Base-by-base conservation (phyloP, 2,329 filamentous ascomycete genomes). In the Fusarium luffae region DNA sequence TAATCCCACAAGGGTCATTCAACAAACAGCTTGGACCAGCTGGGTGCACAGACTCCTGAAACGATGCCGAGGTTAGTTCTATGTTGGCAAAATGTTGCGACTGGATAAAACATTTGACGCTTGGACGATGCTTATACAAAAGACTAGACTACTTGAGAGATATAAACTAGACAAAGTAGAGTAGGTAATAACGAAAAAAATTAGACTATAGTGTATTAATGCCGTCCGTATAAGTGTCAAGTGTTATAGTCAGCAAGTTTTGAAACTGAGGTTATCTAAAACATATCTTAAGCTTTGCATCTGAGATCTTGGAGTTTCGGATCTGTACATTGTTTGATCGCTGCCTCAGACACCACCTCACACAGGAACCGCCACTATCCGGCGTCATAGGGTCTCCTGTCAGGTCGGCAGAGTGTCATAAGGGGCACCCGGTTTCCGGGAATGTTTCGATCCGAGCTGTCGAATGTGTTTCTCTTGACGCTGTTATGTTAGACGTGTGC, bases 301-400 rank as follows among this genome's bases (percentile, higher is more conserved):
- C 60, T 54, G 41, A 61, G 63, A 73, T 71, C 59, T 66, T 57
- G 37, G 60, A 55, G 69, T 73, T 72, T 68, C 62, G 63, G 50
- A 63, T 66, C 49, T 55, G 41, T 43, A 41, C 59, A 23, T 43
- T 59, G 71, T 74, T 74, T 74, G 71, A 74, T 64, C 69, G 71
- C 49, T 73, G 71, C 71, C 56, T 74, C 71, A 70, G 57, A 68
- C 27, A 61, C 62, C 47, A 63, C 42, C 69, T 73, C 69, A 68
- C 62, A 68, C 71, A 67, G 71, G 71, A 70, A 63, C 66, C 34
- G 55, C 54, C 48, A 58, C 52, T 48, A 68, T 67, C 71, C 69
- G 71, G 71, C 62, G 56, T 74, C 71, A 71, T 50, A 47, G 52
- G 43, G 47, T 66, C 67, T 63, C 70, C 61, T 71, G 68, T 34